Evolutionary conservation across 306 rosid genomes (phyloP).

Genomic region (Malus sylvestris): DNA sequence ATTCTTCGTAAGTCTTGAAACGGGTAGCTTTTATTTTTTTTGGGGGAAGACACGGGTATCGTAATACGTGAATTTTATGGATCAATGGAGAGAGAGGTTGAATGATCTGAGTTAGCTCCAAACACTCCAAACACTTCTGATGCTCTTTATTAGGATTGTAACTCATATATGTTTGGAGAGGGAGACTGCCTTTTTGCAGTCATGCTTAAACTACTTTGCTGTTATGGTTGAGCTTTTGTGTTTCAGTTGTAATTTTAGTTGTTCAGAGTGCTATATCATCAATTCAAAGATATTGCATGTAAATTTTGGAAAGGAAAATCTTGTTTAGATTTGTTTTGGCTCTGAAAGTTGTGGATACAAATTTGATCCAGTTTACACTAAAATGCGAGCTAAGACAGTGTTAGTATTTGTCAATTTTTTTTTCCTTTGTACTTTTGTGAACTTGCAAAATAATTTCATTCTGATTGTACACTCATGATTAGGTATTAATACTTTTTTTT

Average conservation of each 20-base stretch:
- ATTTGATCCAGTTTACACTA: background rate
- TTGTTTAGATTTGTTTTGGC: background rate
- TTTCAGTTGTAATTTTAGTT: background rate
- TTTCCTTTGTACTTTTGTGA: background rate
- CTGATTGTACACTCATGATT: background rate
- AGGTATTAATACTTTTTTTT: slow-evolving; percentile 19
- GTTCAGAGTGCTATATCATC: background rate
- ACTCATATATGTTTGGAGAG: background rate
- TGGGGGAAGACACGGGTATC: background rate
- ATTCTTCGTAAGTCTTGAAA: background rate
- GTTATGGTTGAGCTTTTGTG: background rate
- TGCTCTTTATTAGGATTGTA: background rate
- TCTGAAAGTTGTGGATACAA: background rate
- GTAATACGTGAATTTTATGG: background rate
- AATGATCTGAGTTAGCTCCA: background rate
- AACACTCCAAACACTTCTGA: background rate
- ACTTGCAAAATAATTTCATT: background rate
- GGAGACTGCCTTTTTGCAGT: background rate
- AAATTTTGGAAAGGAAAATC: background rate
- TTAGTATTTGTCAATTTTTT: background rate
- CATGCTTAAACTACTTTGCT: background rate
- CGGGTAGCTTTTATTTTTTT: background rate
- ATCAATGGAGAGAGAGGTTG: too few species aligned
- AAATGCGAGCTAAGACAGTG: background rate
- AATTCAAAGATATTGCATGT: too few species aligned